Percentiles rank a stretch among this genome's conserved stretches.
Conservation (phyloP, 2,329 filamentous ascomycete species). For the Colletotrichum phormii region DNA sequence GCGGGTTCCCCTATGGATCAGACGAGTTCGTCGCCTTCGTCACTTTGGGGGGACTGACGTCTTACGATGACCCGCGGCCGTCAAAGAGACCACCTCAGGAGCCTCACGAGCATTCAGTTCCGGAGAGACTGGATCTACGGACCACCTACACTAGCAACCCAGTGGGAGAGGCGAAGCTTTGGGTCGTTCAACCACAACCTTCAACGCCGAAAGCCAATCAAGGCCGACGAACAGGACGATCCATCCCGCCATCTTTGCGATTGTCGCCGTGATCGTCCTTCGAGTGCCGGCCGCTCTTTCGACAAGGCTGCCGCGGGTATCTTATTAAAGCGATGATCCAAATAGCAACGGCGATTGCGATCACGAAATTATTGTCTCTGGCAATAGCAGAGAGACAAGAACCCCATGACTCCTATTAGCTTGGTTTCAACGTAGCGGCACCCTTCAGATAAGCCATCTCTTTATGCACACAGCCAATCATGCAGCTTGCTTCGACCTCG, state of each 20-base stretch:
- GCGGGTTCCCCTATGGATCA: not conserved
- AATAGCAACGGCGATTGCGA: not conserved
- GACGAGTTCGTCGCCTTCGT: not conserved
- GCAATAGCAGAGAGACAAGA: constrained; percentile 34
- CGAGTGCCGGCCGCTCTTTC: constrained; percentile 20
- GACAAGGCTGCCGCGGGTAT: constrained; percentile 25
- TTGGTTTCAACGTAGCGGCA: constrained; percentile 31
- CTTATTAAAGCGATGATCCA: constrained; percentile 4
- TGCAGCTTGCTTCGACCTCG: not conserved
- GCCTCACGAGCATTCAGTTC: not conserved
- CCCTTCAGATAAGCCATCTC: constrained; percentile 32
- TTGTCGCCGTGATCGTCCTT: constrained; percentile 14
- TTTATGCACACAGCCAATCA: constrained; percentile 25
- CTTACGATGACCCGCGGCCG: not conserved
- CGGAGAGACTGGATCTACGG: not conserved
- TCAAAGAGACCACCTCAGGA: not conserved
- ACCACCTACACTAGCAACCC: not conserved
- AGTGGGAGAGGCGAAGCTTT: not conserved
- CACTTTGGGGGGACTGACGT: constrained; percentile 5
- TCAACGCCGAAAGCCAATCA: constrained; percentile 3
- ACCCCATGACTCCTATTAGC: constrained; percentile 35
- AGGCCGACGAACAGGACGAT: not conserved
- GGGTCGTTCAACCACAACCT: not conserved
- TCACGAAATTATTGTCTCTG: constrained; percentile 23
- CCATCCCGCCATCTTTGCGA: constrained; percentile 6